A percentile compares a stretch with the other conserved stretches of the same genome.
Conservation (phyloP, 2,329 filamentous ascomycete species). For the Aspergillus sp. region DNA sequence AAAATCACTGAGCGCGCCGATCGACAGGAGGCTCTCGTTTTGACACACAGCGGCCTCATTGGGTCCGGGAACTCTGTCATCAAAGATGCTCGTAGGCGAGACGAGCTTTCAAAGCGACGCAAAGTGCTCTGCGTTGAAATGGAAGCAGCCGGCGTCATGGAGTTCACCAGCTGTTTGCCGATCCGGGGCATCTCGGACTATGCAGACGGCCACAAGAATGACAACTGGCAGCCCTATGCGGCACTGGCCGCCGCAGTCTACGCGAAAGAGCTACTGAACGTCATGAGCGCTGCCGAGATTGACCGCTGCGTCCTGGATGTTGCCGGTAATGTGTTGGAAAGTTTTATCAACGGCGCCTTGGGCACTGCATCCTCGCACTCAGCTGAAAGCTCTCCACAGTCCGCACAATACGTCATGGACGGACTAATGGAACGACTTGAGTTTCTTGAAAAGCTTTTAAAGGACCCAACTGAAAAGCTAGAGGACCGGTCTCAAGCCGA, state of each 20-base stretch:
- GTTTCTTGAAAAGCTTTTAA: no score
- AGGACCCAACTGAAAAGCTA: no score
- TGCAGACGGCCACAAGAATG: not conserved
- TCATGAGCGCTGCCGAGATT: no score
- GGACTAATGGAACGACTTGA: no score
- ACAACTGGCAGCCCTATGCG: not conserved
- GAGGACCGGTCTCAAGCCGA: no score
- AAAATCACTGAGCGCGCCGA: no score
- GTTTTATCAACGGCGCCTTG: no score
- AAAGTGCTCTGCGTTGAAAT: not conserved
- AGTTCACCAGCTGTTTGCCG: not conserved
- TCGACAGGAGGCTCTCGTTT: not conserved
- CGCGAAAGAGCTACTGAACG: not conserved
- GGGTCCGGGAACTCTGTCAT: not conserved
- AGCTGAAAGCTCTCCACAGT: no score
- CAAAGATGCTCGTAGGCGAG: not conserved
- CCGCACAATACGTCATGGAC: no score
- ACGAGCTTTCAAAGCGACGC: not conserved
- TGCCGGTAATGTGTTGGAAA: no score
- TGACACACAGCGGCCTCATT: not conserved
- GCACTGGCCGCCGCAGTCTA: not conserved
- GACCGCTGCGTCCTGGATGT: no score
- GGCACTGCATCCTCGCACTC: no score
- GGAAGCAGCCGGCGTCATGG: not conserved
- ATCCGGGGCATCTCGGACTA: not conserved